phyloP scores from a whole-genome alignment of 2,329 filamentous ascomycete genomes.

The Trichoderma sp. region DNA sequence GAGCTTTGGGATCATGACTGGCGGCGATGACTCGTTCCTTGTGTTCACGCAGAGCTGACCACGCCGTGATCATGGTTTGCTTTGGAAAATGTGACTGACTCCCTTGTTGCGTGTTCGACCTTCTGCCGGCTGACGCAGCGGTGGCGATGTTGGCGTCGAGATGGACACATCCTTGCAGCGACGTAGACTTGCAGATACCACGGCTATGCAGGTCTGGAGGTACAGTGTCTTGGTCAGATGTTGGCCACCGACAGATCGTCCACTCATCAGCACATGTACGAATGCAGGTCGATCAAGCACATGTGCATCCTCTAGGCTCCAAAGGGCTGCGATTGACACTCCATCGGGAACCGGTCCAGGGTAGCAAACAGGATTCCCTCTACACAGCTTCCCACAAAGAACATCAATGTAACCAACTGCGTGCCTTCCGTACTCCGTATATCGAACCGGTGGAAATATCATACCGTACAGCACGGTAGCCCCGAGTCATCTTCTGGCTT shows the following conservation, averaged over 20 bases:
- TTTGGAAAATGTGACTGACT: neutral
- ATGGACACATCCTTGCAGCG: neutral
- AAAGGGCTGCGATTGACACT: neutral
- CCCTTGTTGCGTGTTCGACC: neutral
- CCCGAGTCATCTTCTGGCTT: neutral
- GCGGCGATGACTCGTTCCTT: neutral
- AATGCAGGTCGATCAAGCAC: neutral
- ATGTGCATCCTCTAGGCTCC: neutral
- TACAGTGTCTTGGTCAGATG: neutral
- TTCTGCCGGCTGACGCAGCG: neutral
- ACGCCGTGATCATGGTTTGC: neutral
- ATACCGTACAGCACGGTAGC: too few species aligned
- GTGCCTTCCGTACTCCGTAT: neutral
- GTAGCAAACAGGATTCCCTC: neutral
- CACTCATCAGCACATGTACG: neutral
- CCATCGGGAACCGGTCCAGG: neutral
- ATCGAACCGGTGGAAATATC: neutral
- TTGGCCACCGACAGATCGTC: neutral
- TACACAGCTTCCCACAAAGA: neutral
- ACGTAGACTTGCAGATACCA: neutral
- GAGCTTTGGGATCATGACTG: neutral
- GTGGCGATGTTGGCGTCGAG: neutral
- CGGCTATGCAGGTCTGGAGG: neutral
- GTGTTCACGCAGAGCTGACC: constrained; percentile 3
- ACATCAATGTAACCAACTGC: neutral